Conservation (phyloP, 2,329 filamentous ascomycete species). For the Fusarium mexicanum region DNA sequence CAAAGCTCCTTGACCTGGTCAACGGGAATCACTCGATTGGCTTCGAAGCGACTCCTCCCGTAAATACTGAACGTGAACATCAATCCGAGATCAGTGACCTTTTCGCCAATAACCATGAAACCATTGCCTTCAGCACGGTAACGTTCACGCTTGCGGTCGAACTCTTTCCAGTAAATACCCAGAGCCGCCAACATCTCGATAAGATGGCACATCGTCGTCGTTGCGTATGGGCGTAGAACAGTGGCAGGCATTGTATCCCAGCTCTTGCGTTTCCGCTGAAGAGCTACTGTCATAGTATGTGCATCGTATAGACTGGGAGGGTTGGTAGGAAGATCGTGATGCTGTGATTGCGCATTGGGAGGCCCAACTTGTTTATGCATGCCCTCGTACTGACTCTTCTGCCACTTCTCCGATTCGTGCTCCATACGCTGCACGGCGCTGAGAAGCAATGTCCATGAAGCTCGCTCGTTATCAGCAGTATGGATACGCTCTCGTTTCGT, state of each 20-base stretch:
- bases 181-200: slow-evolving; percentile 64
- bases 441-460: slow-evolving; percentile 64
- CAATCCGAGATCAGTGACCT: slow-evolving; percentile 60
- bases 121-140: slow-evolving; percentile 67
- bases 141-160: slow-evolving; percentile 60
- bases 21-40: slow-evolving; percentile 62
- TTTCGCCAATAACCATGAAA: slow-evolving; percentile 59
- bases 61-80: slow-evolving; percentile 64
- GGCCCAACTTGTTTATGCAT: slow-evolving; percentile 39
- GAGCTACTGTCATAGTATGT: slow-evolving; percentile 57
- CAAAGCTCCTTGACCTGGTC: slow-evolving; percentile 64
- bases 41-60: slow-evolving; percentile 58
- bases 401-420: slow-evolving; percentile 58
- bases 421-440: slow-evolving; percentile 62
- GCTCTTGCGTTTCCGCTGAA: slow-evolving; percentile 58
- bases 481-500: slow-evolving; percentile 53
- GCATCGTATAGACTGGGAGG: slow-evolving; percentile 42
- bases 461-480: slow-evolving; percentile 66
- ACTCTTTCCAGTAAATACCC: slow-evolving; percentile 68
- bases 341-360: slow-evolving; percentile 18
- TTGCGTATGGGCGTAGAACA: slow-evolving; percentile 61
- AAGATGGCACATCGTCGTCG: slow-evolving; percentile 64
- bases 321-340: slow-evolving; percentile 31
- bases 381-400: slow-evolving; percentile 46
- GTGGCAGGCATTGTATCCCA: slow-evolving; percentile 63